These are phyloP conservation scores for Exophiala viscosa DNA, from an alignment of 2,329 filamentous ascomycete species.

Conservation along the genomic window DNA sequence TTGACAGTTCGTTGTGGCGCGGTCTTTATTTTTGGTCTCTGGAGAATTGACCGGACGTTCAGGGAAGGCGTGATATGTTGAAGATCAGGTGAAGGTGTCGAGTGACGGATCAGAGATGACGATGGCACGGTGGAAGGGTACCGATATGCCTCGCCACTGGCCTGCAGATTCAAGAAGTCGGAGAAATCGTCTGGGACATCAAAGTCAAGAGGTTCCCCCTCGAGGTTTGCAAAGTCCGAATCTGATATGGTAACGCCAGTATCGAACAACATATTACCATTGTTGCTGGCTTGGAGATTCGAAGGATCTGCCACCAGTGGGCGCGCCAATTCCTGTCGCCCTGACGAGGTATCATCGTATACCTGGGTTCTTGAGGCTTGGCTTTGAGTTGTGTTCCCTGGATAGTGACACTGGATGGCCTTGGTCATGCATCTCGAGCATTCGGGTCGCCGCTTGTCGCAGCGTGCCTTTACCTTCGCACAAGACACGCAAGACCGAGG, in stretches of 20 bases:
- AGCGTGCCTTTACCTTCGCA: conserved; percentile 37
- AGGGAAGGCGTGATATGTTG: conserved; percentile 20
- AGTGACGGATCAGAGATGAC: not conserved
- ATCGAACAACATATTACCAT: not conserved
- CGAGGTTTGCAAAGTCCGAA: not conserved
- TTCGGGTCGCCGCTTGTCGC: conserved; percentile 36
- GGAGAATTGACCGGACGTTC: conserved; percentile 30
- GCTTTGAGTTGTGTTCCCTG: conserved; percentile 23
- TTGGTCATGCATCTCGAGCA: conserved; percentile 40
- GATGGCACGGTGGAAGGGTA: not conserved
- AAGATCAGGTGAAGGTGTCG: not conserved
- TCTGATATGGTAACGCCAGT: not conserved
- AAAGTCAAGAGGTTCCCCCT: conserved; percentile 16
- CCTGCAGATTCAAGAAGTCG: conserved; percentile 23
- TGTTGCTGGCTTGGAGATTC: not conserved
- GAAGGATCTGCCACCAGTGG: not conserved
- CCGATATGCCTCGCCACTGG: conserved; percentile 3
- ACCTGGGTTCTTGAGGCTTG: not conserved
- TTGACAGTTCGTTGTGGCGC: conserved; percentile 35
- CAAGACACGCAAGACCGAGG: conserved; percentile 39
- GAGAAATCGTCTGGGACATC: conserved; percentile 25
- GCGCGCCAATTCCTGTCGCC: not conserved
- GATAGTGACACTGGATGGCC: conserved; percentile 38
- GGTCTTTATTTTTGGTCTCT: conserved; percentile 27
- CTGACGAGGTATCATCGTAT: not conserved